A percentile compares a stretch with the other conserved stretches of the same genome.
Evolutionary conservation across 1,284 basidiomycete species (phyloP).

Genomic region (Prillingera fragicola): DNA sequence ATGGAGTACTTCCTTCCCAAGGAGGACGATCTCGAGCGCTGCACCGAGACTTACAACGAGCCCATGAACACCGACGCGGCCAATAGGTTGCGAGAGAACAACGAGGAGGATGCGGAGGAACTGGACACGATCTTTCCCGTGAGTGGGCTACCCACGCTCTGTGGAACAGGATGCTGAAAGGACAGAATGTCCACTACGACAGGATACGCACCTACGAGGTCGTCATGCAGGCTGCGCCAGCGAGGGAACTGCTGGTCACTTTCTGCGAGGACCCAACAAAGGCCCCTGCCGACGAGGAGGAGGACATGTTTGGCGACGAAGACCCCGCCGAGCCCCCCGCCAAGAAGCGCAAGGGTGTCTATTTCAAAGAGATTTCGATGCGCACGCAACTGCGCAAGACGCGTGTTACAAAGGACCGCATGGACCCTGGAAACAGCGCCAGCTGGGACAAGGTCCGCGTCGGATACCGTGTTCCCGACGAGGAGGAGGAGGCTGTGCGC

Average conservation of each 20-base stretch:
- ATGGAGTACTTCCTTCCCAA: slow-evolving; percentile 80
- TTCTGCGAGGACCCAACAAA: slow-evolving; percentile 54
- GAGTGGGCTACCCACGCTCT: slow-evolving; percentile 8
- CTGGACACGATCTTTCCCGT: slow-evolving; percentile 31
- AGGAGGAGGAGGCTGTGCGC: slow-evolving; percentile 20
- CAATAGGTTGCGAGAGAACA: slow-evolving; percentile 16
- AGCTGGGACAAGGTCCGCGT: slow-evolving; percentile 39
- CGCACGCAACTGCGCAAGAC: slow-evolving; percentile 82
- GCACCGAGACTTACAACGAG: slow-evolving; percentile 21
- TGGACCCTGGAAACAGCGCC: background rate
- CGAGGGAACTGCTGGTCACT: slow-evolving; percentile 72
- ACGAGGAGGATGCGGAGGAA: slow-evolving; percentile 22
- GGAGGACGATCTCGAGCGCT: slow-evolving; percentile 57
- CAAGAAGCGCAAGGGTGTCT: slow-evolving; percentile 60
- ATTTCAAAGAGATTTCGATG: slow-evolving; percentile 79
- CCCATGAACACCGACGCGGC: slow-evolving; percentile 23
- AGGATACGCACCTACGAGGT: slow-evolving; percentile 44
- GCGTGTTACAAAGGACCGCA: slow-evolving; percentile 45
- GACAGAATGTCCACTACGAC: slow-evolving; percentile 34
- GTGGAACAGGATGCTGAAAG: background rate
- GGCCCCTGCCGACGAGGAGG: slow-evolving; percentile 1
- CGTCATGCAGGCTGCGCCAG: slow-evolving; percentile 20
- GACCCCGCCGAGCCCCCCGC: slow-evolving; percentile 11
- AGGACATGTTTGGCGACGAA: slow-evolving; percentile 17
- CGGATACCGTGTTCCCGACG: slow-evolving; percentile 27